Evolutionary conservation across 2,329 filamentous ascomycete species (phyloP).

Genomic region (Diaporthe australafricana): DNA sequence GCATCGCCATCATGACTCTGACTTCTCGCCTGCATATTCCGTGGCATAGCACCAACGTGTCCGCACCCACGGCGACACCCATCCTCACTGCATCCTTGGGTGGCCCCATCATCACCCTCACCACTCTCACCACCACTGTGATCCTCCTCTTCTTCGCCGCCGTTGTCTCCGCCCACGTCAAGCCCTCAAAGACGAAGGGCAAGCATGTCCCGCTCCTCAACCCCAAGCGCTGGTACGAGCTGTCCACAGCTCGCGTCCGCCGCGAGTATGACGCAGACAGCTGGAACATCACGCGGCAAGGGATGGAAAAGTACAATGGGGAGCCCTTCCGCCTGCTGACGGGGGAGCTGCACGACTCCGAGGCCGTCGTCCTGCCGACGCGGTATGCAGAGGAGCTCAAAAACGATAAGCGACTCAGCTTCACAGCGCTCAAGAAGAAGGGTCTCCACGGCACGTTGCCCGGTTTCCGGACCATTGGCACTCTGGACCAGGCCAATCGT

Average conservation of each 20-base stretch:
- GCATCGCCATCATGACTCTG: not conserved
- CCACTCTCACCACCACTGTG: not conserved
- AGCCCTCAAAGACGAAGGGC: not conserved
- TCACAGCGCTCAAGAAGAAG: not conserved
- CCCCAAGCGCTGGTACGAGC: slow-evolving; percentile 13
- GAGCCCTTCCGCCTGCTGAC: slow-evolving; percentile 4
- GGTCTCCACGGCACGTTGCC: not conserved
- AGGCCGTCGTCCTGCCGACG: slow-evolving; percentile 3
- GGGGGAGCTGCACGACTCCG: not conserved
- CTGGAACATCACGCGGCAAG: slow-evolving; percentile 6
- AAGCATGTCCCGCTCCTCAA: slow-evolving; percentile 4
- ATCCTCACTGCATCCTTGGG: not conserved
- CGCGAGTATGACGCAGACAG: slow-evolving; percentile 19
- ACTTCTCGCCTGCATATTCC: not conserved
- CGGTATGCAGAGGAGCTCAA: slow-evolving; percentile 14
- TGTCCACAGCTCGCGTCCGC: not conserved
- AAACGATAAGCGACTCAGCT: slow-evolving; percentile 19
- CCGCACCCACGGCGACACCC: not conserved
- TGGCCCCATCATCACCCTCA: not conserved
- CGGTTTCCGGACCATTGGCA: not conserved
- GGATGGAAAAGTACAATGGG: not conserved
- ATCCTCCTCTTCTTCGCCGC: not conserved
- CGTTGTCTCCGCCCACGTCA: not conserved
- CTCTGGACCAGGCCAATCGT: slow-evolving; percentile 1
- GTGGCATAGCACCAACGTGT: slow-evolving; percentile 4